Conservation (phyloP, 257 asterid species). For the Craterostigma plantagineum region DNA sequence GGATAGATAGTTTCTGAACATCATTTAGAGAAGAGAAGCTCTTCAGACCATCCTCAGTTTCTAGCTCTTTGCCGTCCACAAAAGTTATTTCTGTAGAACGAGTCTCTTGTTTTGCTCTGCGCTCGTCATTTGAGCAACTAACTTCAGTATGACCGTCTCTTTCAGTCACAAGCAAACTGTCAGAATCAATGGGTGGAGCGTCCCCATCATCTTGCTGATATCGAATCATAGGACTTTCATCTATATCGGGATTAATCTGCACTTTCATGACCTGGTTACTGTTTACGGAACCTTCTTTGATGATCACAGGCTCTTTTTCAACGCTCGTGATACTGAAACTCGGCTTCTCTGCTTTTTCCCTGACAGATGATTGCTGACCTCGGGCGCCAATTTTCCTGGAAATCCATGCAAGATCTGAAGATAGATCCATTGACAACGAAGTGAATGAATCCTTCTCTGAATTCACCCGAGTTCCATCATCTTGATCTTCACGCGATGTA, state of each 20-base stretch:
- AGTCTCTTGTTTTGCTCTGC: too few species aligned
- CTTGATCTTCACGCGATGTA: slow-evolving; percentile 20
- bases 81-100: too few species aligned
- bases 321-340: slow-evolving; percentile 7
- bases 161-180: too few species aligned
- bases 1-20: slow-evolving; percentile 9
- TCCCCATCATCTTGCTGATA: too few species aligned
- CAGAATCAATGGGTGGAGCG: too few species aligned
- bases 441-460: slow-evolving; percentile 16
- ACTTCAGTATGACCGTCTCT: too few species aligned
- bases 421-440: slow-evolving; percentile 33
- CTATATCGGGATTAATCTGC: slow-evolving; percentile 8
- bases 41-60: too few species aligned
- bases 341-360: slow-evolving; percentile 15
- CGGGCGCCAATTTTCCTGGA: slow-evolving; percentile 21
- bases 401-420: slow-evolving; percentile 45
- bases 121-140: too few species aligned
- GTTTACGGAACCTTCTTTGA: slow-evolving; percentile 9
- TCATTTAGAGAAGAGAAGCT: too few species aligned
- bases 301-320: slow-evolving; percentile 4
- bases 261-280: slow-evolving; percentile 9
- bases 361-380: slow-evolving; percentile 13
- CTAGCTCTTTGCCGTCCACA: too few species aligned
- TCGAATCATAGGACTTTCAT: too few species aligned
- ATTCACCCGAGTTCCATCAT: slow-evolving; percentile 13